phyloP scores from a whole-genome alignment of 192 early-diverging fungal species.

The Gonapodya sp. region DNA sequence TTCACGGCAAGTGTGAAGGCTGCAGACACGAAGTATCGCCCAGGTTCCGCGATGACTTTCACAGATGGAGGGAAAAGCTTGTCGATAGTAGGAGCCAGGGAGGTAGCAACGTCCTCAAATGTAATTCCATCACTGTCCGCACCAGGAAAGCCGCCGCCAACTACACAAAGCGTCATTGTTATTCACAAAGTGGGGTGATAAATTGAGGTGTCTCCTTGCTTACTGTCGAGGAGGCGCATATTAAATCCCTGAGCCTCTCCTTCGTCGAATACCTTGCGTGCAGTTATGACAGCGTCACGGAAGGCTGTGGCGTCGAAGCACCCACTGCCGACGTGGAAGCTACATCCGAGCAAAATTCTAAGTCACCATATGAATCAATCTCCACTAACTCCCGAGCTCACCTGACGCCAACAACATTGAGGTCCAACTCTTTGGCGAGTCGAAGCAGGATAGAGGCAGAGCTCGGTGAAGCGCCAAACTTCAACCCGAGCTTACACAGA shows the following conservation, averaged over 20 bases:
- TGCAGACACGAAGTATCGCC: constrained; percentile 88
- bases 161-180: constrained; percentile 14
- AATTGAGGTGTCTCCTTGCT: background rate
- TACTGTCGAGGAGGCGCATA: constrained; percentile 54
- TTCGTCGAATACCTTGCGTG: constrained; percentile 81
- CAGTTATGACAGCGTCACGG: constrained; percentile 75
- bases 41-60: constrained; percentile 95
- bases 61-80: constrained; percentile 64
- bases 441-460: constrained; percentile 55
- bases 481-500: constrained; percentile 83
- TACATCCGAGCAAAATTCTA: constrained; percentile 18
- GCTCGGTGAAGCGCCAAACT: constrained; percentile 86
- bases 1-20: constrained; percentile 92
- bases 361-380: background rate
- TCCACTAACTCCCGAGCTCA: background rate
- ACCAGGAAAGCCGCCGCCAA: constrained; percentile 96
- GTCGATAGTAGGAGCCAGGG: constrained; percentile 72
- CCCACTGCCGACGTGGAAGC: constrained; percentile 96
- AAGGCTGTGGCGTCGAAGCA: constrained; percentile 85
- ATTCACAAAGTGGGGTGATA: constrained; percentile 5
- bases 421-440: constrained; percentile 64
- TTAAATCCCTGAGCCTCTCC: constrained; percentile 67
- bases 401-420: constrained; percentile 80
- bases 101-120: constrained; percentile 71
- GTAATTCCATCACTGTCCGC: constrained; percentile 63